Evolutionary conservation across 2,329 filamentous ascomycete genomes (phyloP), one percentile per base, ranked within the genome.

Genomic region (Sporothrix globosa): DNA sequence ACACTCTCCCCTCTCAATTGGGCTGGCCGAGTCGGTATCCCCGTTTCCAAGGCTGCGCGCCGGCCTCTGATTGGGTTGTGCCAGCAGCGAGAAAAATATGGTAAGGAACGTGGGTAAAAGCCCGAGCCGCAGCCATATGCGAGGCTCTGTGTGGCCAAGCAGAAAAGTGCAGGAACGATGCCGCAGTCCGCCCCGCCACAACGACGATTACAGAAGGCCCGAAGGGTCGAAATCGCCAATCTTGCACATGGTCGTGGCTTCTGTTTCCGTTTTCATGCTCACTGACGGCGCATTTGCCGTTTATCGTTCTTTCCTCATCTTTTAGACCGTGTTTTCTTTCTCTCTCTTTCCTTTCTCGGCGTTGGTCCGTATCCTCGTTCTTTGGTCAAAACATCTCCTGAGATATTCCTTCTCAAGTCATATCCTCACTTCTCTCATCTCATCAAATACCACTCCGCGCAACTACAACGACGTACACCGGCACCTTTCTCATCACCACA

Each of bases 141-240:
- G 61, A 50, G 61, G 46, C 61, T 50, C 39, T 50, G 41, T 50
- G 41, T 30, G 30, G 39, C 10, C 54, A 70, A 68, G 27, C 58
- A 34, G 63, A 34, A 69, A 65, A 24, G 63, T 66, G 71, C 67
- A 71, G 54, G 61, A 54, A 67, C 69, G 53, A 56, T 39, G 39
- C 19, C 41, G 56, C 19, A 44, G 52, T 50, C 30, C 46, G 69
- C 69, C 52, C 34, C 30, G 30, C 11, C 24, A 13, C 11, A 14
- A 21, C 48, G 61, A 60, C 54, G 24, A 73, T 70, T 54, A 52
- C 44, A 69, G 72, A 63, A 73, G 70, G 72, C 63, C 58, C 70
- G 48, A 68, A 10, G 41, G 41, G 17, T n/a, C 4, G 21, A 60
- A 24, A 39, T 53, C 63, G 27, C 39, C 58, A 44, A 14, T 39